Base-by-base conservation (phyloP, 257 asterid species). In the Primulina eburnea region DNA sequence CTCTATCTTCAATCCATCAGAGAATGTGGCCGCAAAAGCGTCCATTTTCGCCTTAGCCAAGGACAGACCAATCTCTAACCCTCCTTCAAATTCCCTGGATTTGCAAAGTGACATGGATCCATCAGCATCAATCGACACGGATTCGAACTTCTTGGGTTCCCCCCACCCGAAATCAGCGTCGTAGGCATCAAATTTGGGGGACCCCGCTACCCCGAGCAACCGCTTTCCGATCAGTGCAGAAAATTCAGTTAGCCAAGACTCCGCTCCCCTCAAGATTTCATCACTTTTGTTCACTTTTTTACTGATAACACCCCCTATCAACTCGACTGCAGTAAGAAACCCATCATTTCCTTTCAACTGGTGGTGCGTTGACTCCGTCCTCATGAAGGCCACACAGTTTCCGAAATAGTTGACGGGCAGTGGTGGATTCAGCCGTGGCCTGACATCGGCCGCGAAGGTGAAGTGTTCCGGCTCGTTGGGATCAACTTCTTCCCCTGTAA, bases 121-220 rank as follows among this genome's bases (percentile, higher is more conserved):
- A 75, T 11, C 18, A 6, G 14, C 30, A 28, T 76, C 83, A 0
- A 82, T 73, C 4, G 79, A 72, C 17, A 58, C 78, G 0, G 71
- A 17, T 40, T 82, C 86, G 4, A 26, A 34, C 60, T 82, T 82
- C 6, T 0, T 28, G 12, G 80, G 69, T 7, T 58, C 71, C 4
- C 83, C 86, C 83, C 79, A 76, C 71, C 83, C 79, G 63, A 82
- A 82, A 53, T 82, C 81, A 26, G 50, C 1, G 4, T 60, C 81
- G 60, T 82, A 76, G 30, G 78, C 2, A 18, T 82, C 78, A 43
- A 73, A 82, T 6, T 34, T 72, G 0, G 86, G 81, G 28, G 83
- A 81, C 1, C 86, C 77, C 10, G 75, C 71, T 60, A 81, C 86
- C 47, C 79, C 75, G 10, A 73, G 11, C 2, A 4, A 0, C 10